These are phyloP conservation scores for Debaryomyces sp. DNA, from an alignment of 1,139 yeast genomes.

Conservation along the genomic window DNA sequence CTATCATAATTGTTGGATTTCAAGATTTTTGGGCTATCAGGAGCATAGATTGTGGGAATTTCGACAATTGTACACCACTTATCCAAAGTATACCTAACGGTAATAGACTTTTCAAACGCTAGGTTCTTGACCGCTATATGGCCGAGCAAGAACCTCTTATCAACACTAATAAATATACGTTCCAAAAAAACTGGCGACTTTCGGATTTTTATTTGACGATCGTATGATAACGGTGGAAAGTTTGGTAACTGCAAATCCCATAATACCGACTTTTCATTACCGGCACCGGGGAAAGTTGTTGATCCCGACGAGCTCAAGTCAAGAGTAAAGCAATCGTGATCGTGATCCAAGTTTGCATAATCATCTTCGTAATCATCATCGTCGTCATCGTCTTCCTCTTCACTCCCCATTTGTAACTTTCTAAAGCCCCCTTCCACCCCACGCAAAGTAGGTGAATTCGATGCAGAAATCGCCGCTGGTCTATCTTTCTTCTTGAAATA, in stretches of 20 bases:
- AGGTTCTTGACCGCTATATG: slow-evolving; percentile 74
- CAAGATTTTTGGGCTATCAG: slow-evolving; percentile 58
- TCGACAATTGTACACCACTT: slow-evolving; percentile 75
- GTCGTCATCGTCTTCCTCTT: slow-evolving; percentile 25
- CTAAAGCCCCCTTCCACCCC: slow-evolving; percentile 21
- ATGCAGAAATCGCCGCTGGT: slow-evolving; percentile 75
- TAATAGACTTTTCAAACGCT: slow-evolving; percentile 63
- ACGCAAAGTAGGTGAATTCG: slow-evolving; percentile 55
- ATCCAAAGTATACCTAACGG: slow-evolving; percentile 68
- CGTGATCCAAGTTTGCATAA: slow-evolving; percentile 14
- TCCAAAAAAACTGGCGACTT: slow-evolving; percentile 62
- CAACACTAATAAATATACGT: slow-evolving; percentile 59
- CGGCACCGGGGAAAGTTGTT: slow-evolving; percentile 29
- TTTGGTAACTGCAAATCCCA: slow-evolving; percentile 59
- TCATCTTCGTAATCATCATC: slow-evolving; percentile 26
- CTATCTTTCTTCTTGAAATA: slow-evolving; percentile 72
- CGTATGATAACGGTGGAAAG: slow-evolving; percentile 44
- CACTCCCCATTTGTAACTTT: slow-evolving; percentile 13
- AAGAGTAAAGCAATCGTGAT: slow-evolving; percentile 16
- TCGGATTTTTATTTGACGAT: slow-evolving; percentile 34
- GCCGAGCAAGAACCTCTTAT: slow-evolving; percentile 63
- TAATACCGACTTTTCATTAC: slow-evolving; percentile 23
- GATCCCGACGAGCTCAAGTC: slow-evolving; percentile 18
- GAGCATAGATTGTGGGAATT: slow-evolving; percentile 63
- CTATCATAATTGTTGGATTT: slow-evolving; percentile 57